phyloP scores from a whole-genome alignment of 1,139 yeast species.

The Saccharomyces hybrid region DNA sequence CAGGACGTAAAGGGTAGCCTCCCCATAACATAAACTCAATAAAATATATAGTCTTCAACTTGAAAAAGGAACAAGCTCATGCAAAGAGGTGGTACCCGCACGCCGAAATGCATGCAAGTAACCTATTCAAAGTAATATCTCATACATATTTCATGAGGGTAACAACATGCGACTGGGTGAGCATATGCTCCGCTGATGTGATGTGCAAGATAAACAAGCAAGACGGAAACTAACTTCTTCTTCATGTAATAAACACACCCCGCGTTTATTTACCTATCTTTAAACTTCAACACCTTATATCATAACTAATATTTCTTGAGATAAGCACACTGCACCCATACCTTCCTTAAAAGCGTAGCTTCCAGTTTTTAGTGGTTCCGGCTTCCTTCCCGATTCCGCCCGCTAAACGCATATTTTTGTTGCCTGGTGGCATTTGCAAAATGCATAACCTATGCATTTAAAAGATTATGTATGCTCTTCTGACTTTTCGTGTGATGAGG shows the following conservation, averaged over 20 bases:
- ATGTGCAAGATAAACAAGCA: not conserved
- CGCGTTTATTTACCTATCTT: not conserved
- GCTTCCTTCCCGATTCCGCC: not conserved
- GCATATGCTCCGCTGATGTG: not conserved
- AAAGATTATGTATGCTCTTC: not conserved
- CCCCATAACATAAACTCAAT: not conserved
- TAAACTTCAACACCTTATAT: not conserved
- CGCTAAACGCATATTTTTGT: slow-evolving; percentile 5
- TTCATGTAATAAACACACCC: not conserved
- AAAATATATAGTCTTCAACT: not conserved
- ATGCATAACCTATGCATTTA: slow-evolving; percentile 5
- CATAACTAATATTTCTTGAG: not conserved
- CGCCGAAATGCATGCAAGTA: not conserved
- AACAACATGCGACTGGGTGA: not conserved
- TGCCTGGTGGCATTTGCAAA: not conserved
- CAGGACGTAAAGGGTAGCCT: not conserved
- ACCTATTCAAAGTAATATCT: not conserved
- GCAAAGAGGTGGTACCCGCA: not conserved
- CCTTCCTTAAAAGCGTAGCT: not conserved
- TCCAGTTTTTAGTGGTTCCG: not conserved
- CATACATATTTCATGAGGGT: not conserved
- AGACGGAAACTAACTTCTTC: not conserved
- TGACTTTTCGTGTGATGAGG: not conserved
- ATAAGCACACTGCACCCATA: not conserved
- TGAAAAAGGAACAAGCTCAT: not conserved